Evolutionary conservation across 768 basidiomycete species (phyloP).

Genomic region (Pleurotus salmoneostramineus): DNA sequence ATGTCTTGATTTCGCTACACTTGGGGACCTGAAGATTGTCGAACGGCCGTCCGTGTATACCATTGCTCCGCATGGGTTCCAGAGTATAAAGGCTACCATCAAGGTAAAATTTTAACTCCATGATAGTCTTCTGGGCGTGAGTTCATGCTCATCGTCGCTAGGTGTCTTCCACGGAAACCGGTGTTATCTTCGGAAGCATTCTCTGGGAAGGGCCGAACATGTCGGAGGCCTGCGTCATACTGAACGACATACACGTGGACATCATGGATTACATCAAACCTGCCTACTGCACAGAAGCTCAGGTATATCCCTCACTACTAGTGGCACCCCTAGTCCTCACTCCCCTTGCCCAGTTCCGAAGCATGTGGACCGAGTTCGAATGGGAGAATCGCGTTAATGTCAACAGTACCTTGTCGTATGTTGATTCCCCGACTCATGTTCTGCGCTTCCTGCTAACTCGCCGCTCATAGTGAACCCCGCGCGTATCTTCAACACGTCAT

Average conservation of each 20-base stretch:
- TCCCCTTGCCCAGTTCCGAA: constrained; percentile 64
- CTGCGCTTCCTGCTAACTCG: background rate
- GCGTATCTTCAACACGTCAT: constrained; percentile 93
- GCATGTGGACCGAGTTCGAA: constrained; percentile 99
- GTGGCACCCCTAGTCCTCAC: background rate
- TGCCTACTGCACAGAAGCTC: constrained; percentile 91
- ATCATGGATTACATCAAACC: constrained; percentile 99
- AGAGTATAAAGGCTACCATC: constrained; percentile 97
- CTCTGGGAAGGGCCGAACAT: constrained; percentile 92
- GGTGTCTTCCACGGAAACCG: constrained; percentile 96
- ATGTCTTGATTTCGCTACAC: constrained; percentile 94
- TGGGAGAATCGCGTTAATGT: constrained; percentile 99
- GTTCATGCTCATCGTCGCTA: constrained; percentile 12
- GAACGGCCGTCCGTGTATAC: constrained; percentile 94
- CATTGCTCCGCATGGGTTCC: constrained; percentile 94
- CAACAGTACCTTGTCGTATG: constrained; percentile 75
- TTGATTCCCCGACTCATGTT: constrained; percentile 16
- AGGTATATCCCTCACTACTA: constrained; percentile 42
- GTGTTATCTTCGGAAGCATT: constrained; percentile 97
- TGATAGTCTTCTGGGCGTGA: too few relatives aligned
- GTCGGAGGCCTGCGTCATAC: constrained; percentile 85
- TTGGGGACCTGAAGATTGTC: constrained; percentile 95
- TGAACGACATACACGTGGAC: constrained; percentile 97
- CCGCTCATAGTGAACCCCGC: constrained; percentile 62
- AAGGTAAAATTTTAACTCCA: constrained; percentile 41